These are phyloP conservation scores for Backusella sp. DNA, from an alignment of 192 early-diverging fungal species.

Conservation along the genomic window DNA sequence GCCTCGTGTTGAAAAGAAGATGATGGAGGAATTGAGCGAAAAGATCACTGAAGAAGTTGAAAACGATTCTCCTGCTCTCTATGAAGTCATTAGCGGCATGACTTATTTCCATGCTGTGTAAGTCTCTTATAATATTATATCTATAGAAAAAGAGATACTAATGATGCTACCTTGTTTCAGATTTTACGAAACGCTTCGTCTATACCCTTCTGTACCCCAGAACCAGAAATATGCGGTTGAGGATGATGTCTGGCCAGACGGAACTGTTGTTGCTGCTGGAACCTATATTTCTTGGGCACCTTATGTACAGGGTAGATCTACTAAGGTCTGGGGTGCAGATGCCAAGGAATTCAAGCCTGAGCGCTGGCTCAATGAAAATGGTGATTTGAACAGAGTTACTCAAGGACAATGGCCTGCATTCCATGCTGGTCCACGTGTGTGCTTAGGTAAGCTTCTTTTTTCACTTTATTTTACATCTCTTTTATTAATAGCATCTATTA, in stretches of 20 bases:
- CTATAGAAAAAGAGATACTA: background rate
- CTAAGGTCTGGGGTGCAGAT: constrained; percentile 63
- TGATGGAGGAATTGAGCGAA: constrained; percentile 42
- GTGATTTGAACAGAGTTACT: constrained; percentile 29
- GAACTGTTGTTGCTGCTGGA: constrained; percentile 50
- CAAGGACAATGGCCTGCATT: constrained; percentile 55
- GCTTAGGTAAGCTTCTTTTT: constrained; percentile 7
- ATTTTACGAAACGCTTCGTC: constrained; percentile 56
- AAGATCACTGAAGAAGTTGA: constrained; percentile 29
- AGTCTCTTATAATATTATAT: constrained; percentile 23
- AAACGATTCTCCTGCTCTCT: constrained; percentile 22
- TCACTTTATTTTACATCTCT: background rate
- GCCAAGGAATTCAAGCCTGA: constrained; percentile 63
- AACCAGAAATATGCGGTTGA: constrained; percentile 54
- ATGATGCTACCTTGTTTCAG: background rate
- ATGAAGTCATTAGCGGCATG: constrained; percentile 33
- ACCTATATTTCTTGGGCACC: constrained; percentile 47
- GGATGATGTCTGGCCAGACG: constrained; percentile 63
- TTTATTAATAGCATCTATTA: background rate
- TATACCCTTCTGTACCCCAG: constrained; percentile 65
- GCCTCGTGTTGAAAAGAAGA: constrained; percentile 42
- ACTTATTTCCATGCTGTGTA: constrained; percentile 41
- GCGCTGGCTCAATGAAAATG: constrained; percentile 55
- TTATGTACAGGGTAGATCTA: constrained; percentile 51
- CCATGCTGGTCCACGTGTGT: constrained; percentile 52